Evolutionary conservation across 2,329 filamentous ascomycete genomes (phyloP).

Genomic region (Fusarium pininemorale): DNA sequence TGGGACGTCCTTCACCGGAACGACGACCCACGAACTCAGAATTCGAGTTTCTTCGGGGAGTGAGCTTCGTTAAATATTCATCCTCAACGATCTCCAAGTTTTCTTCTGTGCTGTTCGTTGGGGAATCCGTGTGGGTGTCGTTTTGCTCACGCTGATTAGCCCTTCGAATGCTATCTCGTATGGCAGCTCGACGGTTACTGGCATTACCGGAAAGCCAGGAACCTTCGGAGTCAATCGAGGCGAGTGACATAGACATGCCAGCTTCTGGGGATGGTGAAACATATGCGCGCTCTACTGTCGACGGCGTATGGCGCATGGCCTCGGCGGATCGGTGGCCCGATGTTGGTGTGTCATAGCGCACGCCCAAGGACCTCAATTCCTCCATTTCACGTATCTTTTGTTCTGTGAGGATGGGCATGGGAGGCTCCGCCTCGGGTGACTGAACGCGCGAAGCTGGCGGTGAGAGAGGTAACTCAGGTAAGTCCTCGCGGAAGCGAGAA

Average conservation of each 20-base stretch:
- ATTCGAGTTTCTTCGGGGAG: constrained; percentile 41
- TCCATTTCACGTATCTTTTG: constrained; percentile 38
- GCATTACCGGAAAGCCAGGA: constrained; percentile 90
- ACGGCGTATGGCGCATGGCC: constrained; percentile 30
- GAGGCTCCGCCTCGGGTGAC: constrained; percentile 73
- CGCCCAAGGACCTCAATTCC: constrained; percentile 39
- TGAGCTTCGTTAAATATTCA: constrained; percentile 72
- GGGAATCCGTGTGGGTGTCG: constrained; percentile 51
- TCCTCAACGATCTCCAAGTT: constrained; percentile 72
- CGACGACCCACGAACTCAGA: constrained; percentile 50
- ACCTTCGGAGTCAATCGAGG: constrained; percentile 93
- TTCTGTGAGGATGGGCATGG: constrained; percentile 48
- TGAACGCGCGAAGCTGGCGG: constrained; percentile 84
- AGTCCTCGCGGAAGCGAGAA: constrained; percentile 91
- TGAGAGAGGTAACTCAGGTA: constrained; percentile 87
- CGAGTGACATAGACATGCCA: constrained; percentile 84
- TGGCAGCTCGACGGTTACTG: constrained; percentile 58
- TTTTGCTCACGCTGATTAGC: constrained; percentile 44
- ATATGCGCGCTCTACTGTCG: constrained; percentile 39
- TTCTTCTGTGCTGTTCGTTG: constrained; percentile 64
- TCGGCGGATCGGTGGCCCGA: constrained; percentile 55
- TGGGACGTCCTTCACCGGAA: constrained; percentile 62
- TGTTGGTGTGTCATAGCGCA: constrained; percentile 57
- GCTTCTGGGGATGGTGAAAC: constrained; percentile 60
- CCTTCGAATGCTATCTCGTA: constrained; percentile 53